Base-by-base conservation (phyloP, 2,329 filamentous ascomycete species). In the Didymella sp. region DNA sequence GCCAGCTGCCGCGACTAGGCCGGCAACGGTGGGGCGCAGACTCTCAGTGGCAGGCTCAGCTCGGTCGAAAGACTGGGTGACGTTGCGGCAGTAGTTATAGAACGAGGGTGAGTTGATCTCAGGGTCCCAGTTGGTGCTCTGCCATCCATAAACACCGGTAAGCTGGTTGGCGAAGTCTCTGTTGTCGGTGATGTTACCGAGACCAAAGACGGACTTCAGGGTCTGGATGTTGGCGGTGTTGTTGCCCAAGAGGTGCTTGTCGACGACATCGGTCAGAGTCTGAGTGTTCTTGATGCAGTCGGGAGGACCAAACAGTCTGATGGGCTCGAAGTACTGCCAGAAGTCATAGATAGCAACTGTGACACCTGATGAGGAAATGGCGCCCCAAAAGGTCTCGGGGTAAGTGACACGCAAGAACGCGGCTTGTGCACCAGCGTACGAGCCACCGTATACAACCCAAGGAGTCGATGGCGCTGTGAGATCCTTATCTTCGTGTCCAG, bases 361-460 rank as follows among this genome's bases (percentile, higher is more conserved):
- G 0, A 95, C 90, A 0, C 89, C 92, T 0, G 90, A 94, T 0
- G 89, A 92, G 0, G 89, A 88, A 46, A 96, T 94, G 4, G 88
- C 85, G 49, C 85, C 92, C 83, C 85, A 94, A 76, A 89, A 95
- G 7, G 89, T 78, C 28, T 94, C 87, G 0, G 92, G 91, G 72
- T 96, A 96, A 15, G 88, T 72, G 56, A 89, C 87, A 28, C 91
- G 86, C 33, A 92, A 76, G 65, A 96, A 89, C 0, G 92, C 90
- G 46, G 87, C 89, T 63, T 93, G 89, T 0, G 87, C 88, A 2
- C 92, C 92, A 0, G 91, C 90, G 69, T 96, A 96, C 0, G 89
- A 92, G 1, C 91, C 91, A 1, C 92, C 92, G 59, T 96, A 96
- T 0, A 86, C 86, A 56, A 96, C 88, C 77, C 88, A 95, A 0